Evolutionary conservation across 495 filamentous ascomycete species (phyloP).

Genomic region (Choiromyces venosus): DNA sequence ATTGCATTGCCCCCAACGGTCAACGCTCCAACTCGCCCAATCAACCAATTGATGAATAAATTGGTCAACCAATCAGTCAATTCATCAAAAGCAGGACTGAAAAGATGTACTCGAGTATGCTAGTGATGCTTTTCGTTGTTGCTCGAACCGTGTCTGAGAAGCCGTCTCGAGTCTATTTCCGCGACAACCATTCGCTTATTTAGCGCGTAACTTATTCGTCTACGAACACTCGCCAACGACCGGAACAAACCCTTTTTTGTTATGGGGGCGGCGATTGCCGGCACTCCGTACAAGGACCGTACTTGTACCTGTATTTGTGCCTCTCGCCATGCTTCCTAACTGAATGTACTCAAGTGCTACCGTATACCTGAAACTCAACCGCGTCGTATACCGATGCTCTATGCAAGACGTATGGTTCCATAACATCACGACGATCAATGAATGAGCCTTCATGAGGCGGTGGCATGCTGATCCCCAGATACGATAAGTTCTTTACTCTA

Average conservation of each 20-base stretch:
- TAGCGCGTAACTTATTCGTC: constrained; percentile 1
- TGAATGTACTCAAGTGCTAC: constrained; percentile 4
- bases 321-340: background rate
- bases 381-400: constrained; percentile 16
- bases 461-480: constrained; percentile 22
- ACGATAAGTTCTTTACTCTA: constrained; percentile 23
- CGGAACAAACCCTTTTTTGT: background rate
- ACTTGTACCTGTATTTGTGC: no score
- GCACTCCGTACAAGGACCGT: background rate
- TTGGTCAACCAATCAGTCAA: background rate
- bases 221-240: background rate
- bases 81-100: background rate
- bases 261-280: background rate
- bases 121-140: background rate
- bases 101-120: background rate
- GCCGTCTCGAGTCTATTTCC: constrained; percentile 34
- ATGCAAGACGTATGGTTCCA: constrained; percentile 34
- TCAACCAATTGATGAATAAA: background rate
- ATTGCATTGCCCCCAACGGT: background rate
- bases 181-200: constrained; percentile 2
- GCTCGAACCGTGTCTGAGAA: constrained; percentile 27
- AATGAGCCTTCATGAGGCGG: constrained; percentile 15
- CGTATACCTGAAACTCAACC: constrained; percentile 31
- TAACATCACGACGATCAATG: constrained; percentile 32
- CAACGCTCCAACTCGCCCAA: background rate